Evolutionary conservation across 176 grass and related monocot species (phyloP), one percentile per base, ranked within the genome.

Genomic region (Chrysopogon serrulatus): DNA sequence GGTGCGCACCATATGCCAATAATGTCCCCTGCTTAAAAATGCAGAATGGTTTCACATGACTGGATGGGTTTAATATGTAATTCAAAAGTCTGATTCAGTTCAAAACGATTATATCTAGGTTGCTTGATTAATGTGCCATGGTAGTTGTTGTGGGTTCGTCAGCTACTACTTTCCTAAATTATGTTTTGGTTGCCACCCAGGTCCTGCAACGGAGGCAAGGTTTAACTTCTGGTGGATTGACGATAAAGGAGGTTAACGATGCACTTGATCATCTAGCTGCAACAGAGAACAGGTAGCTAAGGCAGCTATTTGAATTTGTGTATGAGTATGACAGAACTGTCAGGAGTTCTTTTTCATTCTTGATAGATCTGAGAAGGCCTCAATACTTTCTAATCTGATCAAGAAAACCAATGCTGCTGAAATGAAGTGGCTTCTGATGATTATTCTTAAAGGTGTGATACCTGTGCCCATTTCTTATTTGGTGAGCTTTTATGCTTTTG

Each of bases 371-470:
- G 91, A 90, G 71, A 98, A 98, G 83, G 89, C 96, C 67, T 79
- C 62, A 8, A 85, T 95, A 76, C 91, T 98, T 79, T 83, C 91
- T 80, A 75, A 64, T 76, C 83, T 98, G 54, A 95, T 98, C 61
- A 95, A 95, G 79, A 98, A 93, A 91, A 95, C 96, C 65, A 98
- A 92, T 93, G 80, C 96, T 79, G 17, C 75, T 42, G 96, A 98
- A 88, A 95, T 98, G 96, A 95, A 98, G 83, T 98, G 93, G 96
- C 90, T 98, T 91, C 69, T 95, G 36, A 98, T 98, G 93, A 93
- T 98, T 76, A 95, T 98, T 89, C 85, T 95, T 49, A 98, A 98
- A 95, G 93, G 96, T 95, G 23, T 35, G 61, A 51, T 81, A 63
- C 28, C 54, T 62, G 69, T 73, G 45, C 23, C 2, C 39, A 49